These are phyloP conservation scores for Raphanus hybrid DNA, from an alignment of 441 rosid species.

Conservation along the genomic window DNA sequence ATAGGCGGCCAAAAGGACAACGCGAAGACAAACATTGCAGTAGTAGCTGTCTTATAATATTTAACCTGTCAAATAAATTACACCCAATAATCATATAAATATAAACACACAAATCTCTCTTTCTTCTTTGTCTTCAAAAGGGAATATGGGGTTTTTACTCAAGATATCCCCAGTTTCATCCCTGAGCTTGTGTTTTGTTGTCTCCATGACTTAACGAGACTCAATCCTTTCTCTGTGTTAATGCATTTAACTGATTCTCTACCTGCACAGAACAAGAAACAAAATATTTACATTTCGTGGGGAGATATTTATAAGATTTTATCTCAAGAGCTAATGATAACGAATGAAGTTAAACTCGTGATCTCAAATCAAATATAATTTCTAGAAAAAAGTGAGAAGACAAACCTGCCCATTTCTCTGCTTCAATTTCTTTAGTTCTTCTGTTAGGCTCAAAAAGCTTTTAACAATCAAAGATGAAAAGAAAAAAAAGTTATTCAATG, in stretches of 20 bases:
- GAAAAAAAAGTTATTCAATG: constrained; percentile 11
- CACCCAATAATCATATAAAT: constrained; percentile 32
- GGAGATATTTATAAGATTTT: not conserved
- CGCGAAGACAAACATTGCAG: constrained; percentile 12
- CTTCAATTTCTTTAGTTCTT: constrained; percentile 81
- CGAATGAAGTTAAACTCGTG: not conserved
- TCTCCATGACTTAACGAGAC: constrained; percentile 28
- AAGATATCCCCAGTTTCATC: constrained; percentile 36
- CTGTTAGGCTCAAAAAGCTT: constrained; percentile 65
- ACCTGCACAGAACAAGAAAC: constrained; percentile 51
- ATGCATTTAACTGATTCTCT: constrained; percentile 62
- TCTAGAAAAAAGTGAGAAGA: constrained; percentile 25
- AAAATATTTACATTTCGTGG: not conserved
- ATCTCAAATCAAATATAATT: constrained; percentile 17
- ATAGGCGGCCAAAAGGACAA: constrained; percentile 22
- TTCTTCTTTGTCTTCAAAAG: constrained; percentile 23
- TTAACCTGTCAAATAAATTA: constrained; percentile 39
- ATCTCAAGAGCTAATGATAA: constrained; percentile 7
- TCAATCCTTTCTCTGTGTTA: constrained; percentile 48
- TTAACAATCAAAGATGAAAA: constrained; percentile 38
- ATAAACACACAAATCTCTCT: constrained; percentile 30
- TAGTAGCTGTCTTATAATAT: constrained; percentile 7
- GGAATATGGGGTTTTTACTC: constrained; percentile 20
- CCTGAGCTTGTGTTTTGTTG: constrained; percentile 33
- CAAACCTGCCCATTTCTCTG: constrained; percentile 76